These are phyloP conservation scores for Sideroxylon spinosum DNA, from an alignment of 179 eudicot species.

Conservation along the genomic window DNA sequence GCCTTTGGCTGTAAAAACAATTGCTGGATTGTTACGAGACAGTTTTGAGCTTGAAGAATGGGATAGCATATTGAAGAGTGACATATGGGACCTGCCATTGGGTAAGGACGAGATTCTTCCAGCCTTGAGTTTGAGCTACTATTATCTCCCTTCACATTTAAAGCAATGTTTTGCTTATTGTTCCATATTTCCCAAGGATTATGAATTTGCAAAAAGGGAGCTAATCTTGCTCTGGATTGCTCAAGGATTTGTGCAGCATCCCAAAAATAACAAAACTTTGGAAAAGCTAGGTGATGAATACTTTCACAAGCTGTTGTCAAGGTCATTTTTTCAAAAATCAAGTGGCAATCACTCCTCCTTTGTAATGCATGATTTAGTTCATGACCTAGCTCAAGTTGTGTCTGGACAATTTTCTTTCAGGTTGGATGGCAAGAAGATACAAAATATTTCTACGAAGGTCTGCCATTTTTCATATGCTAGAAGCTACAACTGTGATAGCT, in stretches of 20 bases:
- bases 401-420: not conserved
- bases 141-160: constrained; percentile 27
- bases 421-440: not conserved
- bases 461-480: not conserved
- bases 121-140: constrained; percentile 27
- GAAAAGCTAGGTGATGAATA: not conserved
- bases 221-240: constrained; percentile 12
- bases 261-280: not conserved
- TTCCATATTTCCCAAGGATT: constrained; percentile 24
- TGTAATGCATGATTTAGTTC: constrained; percentile 24
- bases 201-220: constrained; percentile 9
- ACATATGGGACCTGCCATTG: constrained; percentile 15
- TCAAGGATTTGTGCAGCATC: not conserved
- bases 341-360: not conserved
- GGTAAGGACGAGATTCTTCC: constrained; percentile 12
- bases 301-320: not conserved
- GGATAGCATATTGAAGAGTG: constrained; percentile 7
- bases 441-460: not conserved
- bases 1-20: constrained; percentile 12
- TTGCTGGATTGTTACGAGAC: constrained; percentile 22
- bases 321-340: not conserved
- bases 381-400: constrained; percentile 23
- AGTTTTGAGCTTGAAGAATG: constrained; percentile 20
- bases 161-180: constrained; percentile 32
- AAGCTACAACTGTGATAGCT: not conserved